Base-by-base conservation (phyloP, 1,139 yeast species). In the Casaregolazyma lundiana region DNA sequence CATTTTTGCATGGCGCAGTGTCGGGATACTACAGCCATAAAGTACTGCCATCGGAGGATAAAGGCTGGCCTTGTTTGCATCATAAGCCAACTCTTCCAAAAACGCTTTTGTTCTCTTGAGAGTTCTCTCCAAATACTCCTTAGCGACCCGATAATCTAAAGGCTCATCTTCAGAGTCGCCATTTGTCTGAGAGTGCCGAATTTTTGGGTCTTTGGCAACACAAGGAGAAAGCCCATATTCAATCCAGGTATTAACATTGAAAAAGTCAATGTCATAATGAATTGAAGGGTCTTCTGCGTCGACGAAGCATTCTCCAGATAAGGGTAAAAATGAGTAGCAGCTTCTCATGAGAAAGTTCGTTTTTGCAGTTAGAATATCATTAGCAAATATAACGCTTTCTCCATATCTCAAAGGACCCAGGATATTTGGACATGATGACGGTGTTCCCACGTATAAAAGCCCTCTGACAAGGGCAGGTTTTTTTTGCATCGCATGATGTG, bases 321-420 rank as follows among this genome's bases (percentile, higher is more conserved):
- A 64, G 0, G 97, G 97, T 36, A 89, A 65, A 62, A 89, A 88
- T 34, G 80, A 73, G 64, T 78, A 88, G 46, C 90, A 80, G 32
- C 92, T 82, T 58, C 97, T 74, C 95, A 89, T 87, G 72, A 87
- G 78, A 63, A 89, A 89, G 60, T 86, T 88, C 7, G 83, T 84
- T 60, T 87, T 94, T 32, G 83, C 80, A 1, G 95, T 84, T 44
- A 89, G 68, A 22, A 89, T 77, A 54, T 79, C 80, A 50, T 83
- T 84, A 56, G 87, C 83, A 46, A 87, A 71, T 49, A 88, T 65
- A 2, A 89, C 89, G 19, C 84, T 75, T 63, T 89, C 97, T 18
- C 95, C 95, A 53, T 74, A 80, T 52, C 95, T 66, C 1, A 88
- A 66, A 0, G 97, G 97, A 0, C 97, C 96, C 45, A 89, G 65